Conservation (phyloP, 1,284 basidiomycete species). For the Ceratobasidium sp. region DNA sequence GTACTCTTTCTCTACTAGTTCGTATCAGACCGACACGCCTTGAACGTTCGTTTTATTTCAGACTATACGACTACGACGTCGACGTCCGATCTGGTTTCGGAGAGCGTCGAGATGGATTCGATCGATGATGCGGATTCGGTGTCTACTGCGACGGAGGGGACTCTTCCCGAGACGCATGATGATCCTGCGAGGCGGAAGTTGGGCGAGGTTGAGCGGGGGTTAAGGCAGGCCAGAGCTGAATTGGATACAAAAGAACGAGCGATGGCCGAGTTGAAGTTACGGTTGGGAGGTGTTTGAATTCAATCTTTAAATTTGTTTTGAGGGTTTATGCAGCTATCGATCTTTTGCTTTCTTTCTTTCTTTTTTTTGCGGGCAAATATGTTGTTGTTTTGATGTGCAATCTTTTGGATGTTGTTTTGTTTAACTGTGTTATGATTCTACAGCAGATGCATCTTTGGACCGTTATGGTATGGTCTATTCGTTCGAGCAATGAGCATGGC, state of each 20-base stretch:
- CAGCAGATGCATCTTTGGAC: no score
- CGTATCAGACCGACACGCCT: slow-evolving; percentile 2
- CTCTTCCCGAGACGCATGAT: slow-evolving; percentile 16
- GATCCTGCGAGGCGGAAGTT: slow-evolving; percentile 15
- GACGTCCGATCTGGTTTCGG: slow-evolving; percentile 11
- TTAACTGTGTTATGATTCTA: neutral
- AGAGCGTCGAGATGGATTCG: slow-evolving; percentile 25
- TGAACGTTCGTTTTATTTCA: slow-evolving; percentile 17
- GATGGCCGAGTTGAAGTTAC: slow-evolving; percentile 3
- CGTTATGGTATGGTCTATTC: neutral
- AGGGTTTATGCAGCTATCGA: no score
- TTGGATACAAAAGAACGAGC: slow-evolving; percentile 18
- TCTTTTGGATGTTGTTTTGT: slow-evolving; percentile 22
- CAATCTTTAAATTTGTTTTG: no score
- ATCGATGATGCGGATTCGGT: slow-evolving; percentile 6
- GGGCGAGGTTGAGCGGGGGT: neutral
- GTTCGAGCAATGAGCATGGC: no score
- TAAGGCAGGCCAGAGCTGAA: neutral
- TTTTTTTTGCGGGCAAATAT: neutral
- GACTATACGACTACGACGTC: slow-evolving; percentile 35
- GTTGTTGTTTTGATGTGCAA: neutral
- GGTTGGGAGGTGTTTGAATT: slow-evolving; percentile 11
- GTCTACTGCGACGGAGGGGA: slow-evolving; percentile 25
- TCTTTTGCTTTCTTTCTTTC: neutral
- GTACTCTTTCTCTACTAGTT: slow-evolving; percentile 19